Evolutionary conservation across 345 rosid species (phyloP).

Genomic region (Melaleuca quinquenervia): DNA sequence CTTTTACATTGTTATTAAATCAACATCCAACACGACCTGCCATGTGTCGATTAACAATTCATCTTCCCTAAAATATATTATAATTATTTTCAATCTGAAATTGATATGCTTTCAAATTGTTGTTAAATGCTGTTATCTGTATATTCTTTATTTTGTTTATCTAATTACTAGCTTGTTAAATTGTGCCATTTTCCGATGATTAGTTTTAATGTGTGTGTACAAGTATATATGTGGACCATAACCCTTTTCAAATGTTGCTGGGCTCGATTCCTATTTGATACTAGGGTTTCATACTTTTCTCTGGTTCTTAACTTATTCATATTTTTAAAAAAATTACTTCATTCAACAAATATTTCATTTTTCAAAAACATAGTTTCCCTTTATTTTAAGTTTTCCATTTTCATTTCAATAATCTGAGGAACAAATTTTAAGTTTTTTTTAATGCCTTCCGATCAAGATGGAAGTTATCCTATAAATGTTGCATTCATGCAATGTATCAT

Average conservation of each 20-base stretch:
- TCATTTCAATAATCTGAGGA: not conserved
- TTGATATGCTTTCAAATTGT: not conserved
- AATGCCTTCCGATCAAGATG: too few species aligned
- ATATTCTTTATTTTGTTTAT: not conserved
- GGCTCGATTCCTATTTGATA: not conserved
- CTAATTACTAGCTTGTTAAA: not conserved
- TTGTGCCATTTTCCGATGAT: not conserved
- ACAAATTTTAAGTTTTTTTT: not conserved
- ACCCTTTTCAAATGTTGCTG: not conserved
- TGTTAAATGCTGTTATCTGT: not conserved
- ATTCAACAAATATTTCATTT: not conserved
- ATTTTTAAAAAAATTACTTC: not conserved
- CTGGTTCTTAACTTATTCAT: not conserved
- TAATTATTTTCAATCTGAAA: not conserved
- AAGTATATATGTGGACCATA: not conserved
- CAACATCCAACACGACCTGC: not conserved
- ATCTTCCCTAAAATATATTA: not conserved
- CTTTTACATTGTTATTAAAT: too few species aligned
- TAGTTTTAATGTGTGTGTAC: not conserved
- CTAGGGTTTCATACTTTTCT: not conserved
- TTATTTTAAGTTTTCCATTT: not conserved
- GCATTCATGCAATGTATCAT: not conserved
- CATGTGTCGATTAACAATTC: not conserved
- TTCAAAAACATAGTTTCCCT: not conserved
- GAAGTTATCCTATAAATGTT: too few species aligned